These are phyloP conservation scores for Amoebophrya sp. DNA, from an alignment of 169 alveolate species.

Conservation along the genomic window DNA sequence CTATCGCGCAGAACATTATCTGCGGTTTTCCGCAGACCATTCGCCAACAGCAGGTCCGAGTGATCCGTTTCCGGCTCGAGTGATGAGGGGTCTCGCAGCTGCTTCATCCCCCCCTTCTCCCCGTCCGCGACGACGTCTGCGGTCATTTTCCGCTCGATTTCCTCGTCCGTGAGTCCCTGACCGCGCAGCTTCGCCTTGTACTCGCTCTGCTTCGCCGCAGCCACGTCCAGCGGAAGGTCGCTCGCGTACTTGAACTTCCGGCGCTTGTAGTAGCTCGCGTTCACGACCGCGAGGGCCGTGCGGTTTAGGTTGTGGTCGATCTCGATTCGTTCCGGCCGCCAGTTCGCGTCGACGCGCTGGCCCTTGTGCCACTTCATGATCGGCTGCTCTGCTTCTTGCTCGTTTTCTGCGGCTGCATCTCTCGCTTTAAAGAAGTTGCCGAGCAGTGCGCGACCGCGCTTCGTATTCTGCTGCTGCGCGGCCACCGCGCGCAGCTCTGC, in stretches of 20 bases:
- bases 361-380: neutral
- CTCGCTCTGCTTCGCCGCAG: neutral
- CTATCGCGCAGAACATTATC: too few species aligned
- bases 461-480: neutral
- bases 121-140: neutral
- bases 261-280: neutral
- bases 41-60: neutral
- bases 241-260: neutral
- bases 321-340: neutral
- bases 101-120: neutral
- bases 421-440: neutral
- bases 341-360: neutral
- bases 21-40: too few species aligned
- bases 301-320: neutral
- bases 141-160: neutral
- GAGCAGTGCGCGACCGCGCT: neutral
- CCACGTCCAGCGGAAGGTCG: neutral
- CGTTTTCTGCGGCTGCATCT: neutral
- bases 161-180: neutral
- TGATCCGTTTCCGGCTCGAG: neutral
- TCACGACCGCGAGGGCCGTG: neutral
- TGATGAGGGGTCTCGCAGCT: neutral
- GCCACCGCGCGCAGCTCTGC: neutral
- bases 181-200: neutral
- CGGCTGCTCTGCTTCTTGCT: neutral